These are phyloP conservation scores for Lyophyllum decastes DNA, from an alignment of 768 basidiomycete species.

Conservation along the genomic window DNA sequence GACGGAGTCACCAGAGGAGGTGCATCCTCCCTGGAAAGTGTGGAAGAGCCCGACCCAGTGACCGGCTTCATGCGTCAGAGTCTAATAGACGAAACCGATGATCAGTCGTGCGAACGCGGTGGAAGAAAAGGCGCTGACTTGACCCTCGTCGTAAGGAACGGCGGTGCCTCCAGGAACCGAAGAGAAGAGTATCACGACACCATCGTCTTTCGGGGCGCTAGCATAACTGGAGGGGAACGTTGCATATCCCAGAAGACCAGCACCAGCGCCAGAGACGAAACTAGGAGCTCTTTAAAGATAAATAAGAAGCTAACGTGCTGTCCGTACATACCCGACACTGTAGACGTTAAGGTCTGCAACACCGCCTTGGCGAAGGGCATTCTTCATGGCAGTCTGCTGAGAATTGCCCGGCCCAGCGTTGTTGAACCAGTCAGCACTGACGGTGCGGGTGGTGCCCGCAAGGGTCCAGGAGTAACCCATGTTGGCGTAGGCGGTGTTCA, in stretches of 20 bases:
- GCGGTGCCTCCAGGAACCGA: slow-evolving; percentile 46
- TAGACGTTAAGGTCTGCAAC: slow-evolving; percentile 48
- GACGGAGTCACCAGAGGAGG: slow-evolving; percentile 41
- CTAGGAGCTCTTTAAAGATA: slow-evolving; percentile 19
- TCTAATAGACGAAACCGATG: slow-evolving; percentile 22
- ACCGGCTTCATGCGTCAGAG: slow-evolving; percentile 58
- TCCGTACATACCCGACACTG: slow-evolving; percentile 45
- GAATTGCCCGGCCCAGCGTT: slow-evolving; percentile 34
- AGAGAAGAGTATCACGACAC: slow-evolving; percentile 44
- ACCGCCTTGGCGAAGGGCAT: slow-evolving; percentile 40
- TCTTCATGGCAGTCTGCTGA: slow-evolving; percentile 52
- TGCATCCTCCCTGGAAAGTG: slow-evolving; percentile 57
- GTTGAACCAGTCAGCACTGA: slow-evolving; percentile 50
- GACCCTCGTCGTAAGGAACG: slow-evolving; percentile 42
- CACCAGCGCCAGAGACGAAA: slow-evolving; percentile 36
- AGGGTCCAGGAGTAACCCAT: slow-evolving; percentile 41
- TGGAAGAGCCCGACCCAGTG: slow-evolving; percentile 64
- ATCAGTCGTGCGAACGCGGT: slow-evolving; percentile 12
- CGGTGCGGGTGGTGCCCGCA: slow-evolving; percentile 41
- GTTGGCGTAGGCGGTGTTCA: slow-evolving; percentile 42
- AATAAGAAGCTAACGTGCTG: neutral
- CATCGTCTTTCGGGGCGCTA: slow-evolving; percentile 46
- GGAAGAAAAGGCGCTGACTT: slow-evolving; percentile 20
- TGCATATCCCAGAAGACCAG: slow-evolving; percentile 53
- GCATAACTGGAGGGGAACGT: slow-evolving; percentile 51